Evolutionary conservation across 2,329 filamentous ascomycete species (phyloP), one percentile per base, ranked within the genome.

Genomic region (Sporothrix pseudoabietina): DNA sequence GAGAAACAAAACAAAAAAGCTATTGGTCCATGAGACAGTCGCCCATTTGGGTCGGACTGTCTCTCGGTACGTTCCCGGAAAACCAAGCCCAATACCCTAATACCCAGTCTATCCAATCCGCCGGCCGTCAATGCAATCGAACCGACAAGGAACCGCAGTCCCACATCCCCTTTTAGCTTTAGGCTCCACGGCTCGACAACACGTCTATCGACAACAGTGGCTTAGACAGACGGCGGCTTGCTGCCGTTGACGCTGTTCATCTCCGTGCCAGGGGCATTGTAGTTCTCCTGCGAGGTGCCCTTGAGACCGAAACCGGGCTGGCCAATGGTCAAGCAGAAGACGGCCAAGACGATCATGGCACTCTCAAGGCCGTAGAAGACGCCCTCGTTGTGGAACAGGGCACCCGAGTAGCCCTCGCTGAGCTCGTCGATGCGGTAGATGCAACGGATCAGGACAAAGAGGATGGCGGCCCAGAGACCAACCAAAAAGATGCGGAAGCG

Each of bases 361-460:
- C 85, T 86, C 80, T 89, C 87, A 0, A 89, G 81, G 0, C 80
- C 85, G 75, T 88, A 87, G 75, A 89, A 89, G 2, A 86, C 78
- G 0, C 79, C 80, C 77, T 89, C 80, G 55, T 88, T 77, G 4
- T 81, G 81, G 55, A 90, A 87, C 72, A 91, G 79, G 6, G 82
- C 78, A 0, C 88, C 89, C 35, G 79, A 77, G 82, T 89, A 92
- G 1, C 90, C 90, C 54, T 89, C 82, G 75, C 86, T 87, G 74
- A 92, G 79, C 80, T 92, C 90, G 10, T 88, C 88, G 57, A 91
- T 88, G 71, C 90, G 85, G 79, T 89, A 77, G 66, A 75, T 54
- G 75, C 87, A 90, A 19, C 90, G 83, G 4, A 86, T 85, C 54
- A 91, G 85, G 76, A 92, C 89, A 59, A 87, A 82, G 2, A 90